phyloP scores from a whole-genome alignment of 2,329 filamentous ascomycete genomes.

The Calonectria fujianensis region DNA sequence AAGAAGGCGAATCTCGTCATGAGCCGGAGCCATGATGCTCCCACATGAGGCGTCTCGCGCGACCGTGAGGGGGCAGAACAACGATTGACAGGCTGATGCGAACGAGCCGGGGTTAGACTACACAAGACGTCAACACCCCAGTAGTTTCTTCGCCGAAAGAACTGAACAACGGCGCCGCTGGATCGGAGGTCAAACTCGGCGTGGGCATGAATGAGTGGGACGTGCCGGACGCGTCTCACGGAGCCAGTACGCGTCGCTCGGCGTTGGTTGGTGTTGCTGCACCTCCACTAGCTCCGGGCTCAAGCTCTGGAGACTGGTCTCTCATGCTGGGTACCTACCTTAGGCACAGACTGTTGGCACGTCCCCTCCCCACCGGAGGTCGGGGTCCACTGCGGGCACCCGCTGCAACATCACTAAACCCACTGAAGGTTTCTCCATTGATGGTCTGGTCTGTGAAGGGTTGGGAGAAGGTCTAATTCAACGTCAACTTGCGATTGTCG shows the following conservation, averaged over 20 bases:
- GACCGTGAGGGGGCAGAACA: background rate
- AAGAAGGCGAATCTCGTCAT: slow-evolving; percentile 60
- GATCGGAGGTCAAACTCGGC: slow-evolving; percentile 36
- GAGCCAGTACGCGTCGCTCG: slow-evolving; percentile 33
- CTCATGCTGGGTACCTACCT: slow-evolving; percentile 16
- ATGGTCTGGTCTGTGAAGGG: slow-evolving; percentile 14
- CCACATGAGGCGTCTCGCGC: slow-evolving; percentile 8
- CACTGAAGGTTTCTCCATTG: slow-evolving; percentile 30
- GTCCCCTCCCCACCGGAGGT: slow-evolving; percentile 10
- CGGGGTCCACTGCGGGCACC: slow-evolving; percentile 34
- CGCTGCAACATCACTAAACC: slow-evolving; percentile 37
- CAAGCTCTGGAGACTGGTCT: background rate
- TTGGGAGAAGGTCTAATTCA: slow-evolving; percentile 33
- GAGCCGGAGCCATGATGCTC: slow-evolving; percentile 53
- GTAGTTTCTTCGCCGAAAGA: slow-evolving; percentile 26
- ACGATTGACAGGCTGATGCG: background rate
- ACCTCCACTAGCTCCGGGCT: slow-evolving; percentile 16
- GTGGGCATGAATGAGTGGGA: slow-evolving; percentile 34
- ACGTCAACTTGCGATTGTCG: slow-evolving; percentile 27
- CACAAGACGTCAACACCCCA: background rate
- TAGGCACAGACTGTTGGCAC: slow-evolving; percentile 14
- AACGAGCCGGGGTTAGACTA: no score
- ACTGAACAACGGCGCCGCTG: slow-evolving; percentile 39
- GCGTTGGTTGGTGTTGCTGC: slow-evolving; percentile 1
- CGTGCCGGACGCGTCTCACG: slow-evolving; percentile 37